Evolutionary conservation across 345 rosid species (phyloP), one percentile per base, ranked within the genome.

Genomic region (Geranium rotundifolium): DNA sequence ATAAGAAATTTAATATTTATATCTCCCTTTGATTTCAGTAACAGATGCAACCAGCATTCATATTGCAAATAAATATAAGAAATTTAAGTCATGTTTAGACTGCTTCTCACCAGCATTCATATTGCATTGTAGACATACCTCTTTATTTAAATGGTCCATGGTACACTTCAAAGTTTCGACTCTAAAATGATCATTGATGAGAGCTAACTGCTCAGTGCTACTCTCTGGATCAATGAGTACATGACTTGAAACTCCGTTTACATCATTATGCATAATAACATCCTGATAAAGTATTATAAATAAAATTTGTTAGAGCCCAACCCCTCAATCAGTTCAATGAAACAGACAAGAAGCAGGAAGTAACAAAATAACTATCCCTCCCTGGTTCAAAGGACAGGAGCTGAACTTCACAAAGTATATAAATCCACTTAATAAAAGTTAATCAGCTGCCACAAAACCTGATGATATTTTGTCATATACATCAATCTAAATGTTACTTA

Each of bases 101-200:
- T 34, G 41, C 41, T 34, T 4, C 41, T 34, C 16, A 46, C 52
- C 52, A 10, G 12, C 52, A 9, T 46, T 46, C 52, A 46, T 14
- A 14, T 46, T 46, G 52, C 52, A 46, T 2, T 10, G 13, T 52
- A 19, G 19, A 63, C 67, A 29, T 75, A 93, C 99, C 99, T 93
- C 97, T 73, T 78, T 76, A 72, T 78, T 89, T 49, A 93, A 77
- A 77, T 79, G 87, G 70, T 90, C 97, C 95, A 93, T 79, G 86
- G 97, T 88, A 56, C 88, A 86, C 79, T 77, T 81, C 62, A 93
- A 74, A 61, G 82, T 81, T 75, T 81, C 75, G 58, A 84, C 85
- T 82, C 83, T 88, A 63, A 87, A 79, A 20, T 61, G 83, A 63
- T 80, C 89, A 61, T 78, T 84, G 72, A 76, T 61, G 63, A 81